phyloP scores from a whole-genome alignment of 1,139 yeast species.

The Magnusiomyces magnusii region DNA sequence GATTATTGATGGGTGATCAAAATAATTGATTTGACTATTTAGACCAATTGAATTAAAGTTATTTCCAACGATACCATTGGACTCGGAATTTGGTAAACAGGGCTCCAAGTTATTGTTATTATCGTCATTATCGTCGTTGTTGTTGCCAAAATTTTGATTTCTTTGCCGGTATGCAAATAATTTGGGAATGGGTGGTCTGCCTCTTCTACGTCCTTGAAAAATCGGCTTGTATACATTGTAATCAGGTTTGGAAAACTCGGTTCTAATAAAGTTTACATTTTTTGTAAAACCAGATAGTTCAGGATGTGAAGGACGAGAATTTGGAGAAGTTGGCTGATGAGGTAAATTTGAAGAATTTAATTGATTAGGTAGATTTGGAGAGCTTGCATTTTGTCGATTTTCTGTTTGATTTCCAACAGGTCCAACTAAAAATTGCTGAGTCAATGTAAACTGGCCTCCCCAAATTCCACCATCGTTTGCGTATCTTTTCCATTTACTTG shows the following conservation, averaged over 20 bases:
- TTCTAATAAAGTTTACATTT: not conserved
- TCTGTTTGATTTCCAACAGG: not conserved
- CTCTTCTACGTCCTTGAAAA: not conserved
- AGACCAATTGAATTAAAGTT: not conserved
- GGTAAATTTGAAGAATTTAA: not conserved
- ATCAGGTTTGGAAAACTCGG: not conserved
- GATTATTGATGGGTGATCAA: conserved; percentile 2
- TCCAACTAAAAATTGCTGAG: not conserved
- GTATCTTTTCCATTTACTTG: not conserved
- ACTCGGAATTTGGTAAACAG: not conserved
- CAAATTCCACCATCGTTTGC: not conserved
- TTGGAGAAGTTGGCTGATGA: not conserved
- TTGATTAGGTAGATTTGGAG: too few species aligned
- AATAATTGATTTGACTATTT: not conserved
- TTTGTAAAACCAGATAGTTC: too few species aligned
- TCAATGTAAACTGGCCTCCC: not conserved
- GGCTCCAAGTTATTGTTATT: not conserved
- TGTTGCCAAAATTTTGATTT: not conserved
- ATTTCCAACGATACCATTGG: too few species aligned
- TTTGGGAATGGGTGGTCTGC: not conserved
- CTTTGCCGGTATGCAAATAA: not conserved
- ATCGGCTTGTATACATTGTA: not conserved
- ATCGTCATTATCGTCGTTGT: not conserved
- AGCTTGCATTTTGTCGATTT: not conserved
- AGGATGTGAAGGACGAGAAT: too few species aligned